Evolutionary conservation across 257 asterid genomes (phyloP).

Genomic region (Ilex asprella): DNA sequence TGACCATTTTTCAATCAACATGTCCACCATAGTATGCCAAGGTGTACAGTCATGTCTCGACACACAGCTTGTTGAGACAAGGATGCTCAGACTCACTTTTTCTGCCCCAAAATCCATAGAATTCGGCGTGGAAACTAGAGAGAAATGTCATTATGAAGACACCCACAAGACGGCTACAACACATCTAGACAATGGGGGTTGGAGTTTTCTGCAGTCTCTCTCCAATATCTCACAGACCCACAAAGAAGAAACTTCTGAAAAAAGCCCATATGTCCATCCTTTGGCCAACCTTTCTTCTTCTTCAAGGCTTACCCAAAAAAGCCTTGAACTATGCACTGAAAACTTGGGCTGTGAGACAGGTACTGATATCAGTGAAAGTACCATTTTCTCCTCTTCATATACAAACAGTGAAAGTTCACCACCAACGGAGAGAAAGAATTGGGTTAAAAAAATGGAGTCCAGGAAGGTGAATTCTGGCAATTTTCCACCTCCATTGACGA

Average conservation of each 20-base stretch:
- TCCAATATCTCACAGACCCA: constrained; percentile 5
- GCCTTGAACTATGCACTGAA: constrained; percentile 75
- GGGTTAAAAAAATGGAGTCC: neutral
- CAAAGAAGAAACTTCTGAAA: constrained; percentile 8
- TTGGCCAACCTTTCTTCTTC: constrained; percentile 17
- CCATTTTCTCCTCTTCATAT: constrained; percentile 24
- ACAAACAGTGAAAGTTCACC: neutral
- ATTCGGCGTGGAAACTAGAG: neutral
- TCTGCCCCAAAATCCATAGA: constrained; percentile 18
- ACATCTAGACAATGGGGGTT: constrained; percentile 21
- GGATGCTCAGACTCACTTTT: constrained; percentile 45
- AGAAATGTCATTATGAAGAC: constrained; percentile 3
- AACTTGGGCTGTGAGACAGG: constrained; percentile 83
- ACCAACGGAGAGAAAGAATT: neutral
- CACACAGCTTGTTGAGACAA: constrained; percentile 35
- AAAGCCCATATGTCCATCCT: constrained; percentile 26
- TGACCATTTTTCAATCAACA: constrained; percentile 2
- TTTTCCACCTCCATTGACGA: constrained; percentile 90
- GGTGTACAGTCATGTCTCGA: constrained; percentile 36
- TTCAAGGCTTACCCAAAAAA: constrained; percentile 35
- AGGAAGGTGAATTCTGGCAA: constrained; percentile 9
- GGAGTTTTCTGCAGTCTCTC: constrained; percentile 35
- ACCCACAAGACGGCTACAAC: neutral
- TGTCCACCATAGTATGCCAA: constrained; percentile 57
- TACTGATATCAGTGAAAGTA: constrained; percentile 31